These are phyloP conservation scores for Dioscorea dumetorum DNA, from an alignment of 106 monocot species.

Conservation along the genomic window DNA sequence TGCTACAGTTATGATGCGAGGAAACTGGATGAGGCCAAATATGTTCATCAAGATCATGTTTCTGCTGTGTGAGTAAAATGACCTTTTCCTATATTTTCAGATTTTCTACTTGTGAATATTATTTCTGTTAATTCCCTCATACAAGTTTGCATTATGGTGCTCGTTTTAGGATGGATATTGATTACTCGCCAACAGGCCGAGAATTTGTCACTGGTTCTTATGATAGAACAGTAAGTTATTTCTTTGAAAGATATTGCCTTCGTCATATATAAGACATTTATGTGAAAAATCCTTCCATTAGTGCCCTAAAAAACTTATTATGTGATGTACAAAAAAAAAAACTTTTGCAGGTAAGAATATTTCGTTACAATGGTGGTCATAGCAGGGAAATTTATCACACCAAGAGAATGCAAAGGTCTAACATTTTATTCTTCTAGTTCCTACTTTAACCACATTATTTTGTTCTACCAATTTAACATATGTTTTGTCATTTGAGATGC, in stretches of 20 bases:
- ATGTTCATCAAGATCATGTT: conserved; percentile 93
- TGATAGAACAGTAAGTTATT: conserved; percentile 84
- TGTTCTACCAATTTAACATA: no score
- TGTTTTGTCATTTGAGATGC: no score
- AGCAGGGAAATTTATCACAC: conserved; percentile 98
- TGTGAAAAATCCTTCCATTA: neutral
- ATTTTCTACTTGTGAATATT: neutral
- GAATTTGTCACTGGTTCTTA: conserved; percentile 99
- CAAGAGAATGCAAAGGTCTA: conserved; percentile 97
- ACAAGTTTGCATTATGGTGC: neutral
- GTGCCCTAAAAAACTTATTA: neutral
- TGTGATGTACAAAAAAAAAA: neutral
- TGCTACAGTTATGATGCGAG: conserved; percentile 94
- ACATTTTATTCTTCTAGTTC: neutral
- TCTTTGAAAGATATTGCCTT: neutral
- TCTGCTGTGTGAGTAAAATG: conserved; percentile 82
- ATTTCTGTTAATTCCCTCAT: no score
- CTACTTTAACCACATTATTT: neutral
- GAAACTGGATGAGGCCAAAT: conserved; percentile 84
- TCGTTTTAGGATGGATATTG: conserved; percentile 89
- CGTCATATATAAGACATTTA: neutral
- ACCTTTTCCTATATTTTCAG: neutral
- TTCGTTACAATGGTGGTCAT: conserved; percentile 76
- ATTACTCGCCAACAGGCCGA: conserved; percentile 95
- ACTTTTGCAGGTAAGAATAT: conserved; percentile 79